phyloP scores from a whole-genome alignment of 805 yeast genomes.

The Saturnispora mendoncae region DNA sequence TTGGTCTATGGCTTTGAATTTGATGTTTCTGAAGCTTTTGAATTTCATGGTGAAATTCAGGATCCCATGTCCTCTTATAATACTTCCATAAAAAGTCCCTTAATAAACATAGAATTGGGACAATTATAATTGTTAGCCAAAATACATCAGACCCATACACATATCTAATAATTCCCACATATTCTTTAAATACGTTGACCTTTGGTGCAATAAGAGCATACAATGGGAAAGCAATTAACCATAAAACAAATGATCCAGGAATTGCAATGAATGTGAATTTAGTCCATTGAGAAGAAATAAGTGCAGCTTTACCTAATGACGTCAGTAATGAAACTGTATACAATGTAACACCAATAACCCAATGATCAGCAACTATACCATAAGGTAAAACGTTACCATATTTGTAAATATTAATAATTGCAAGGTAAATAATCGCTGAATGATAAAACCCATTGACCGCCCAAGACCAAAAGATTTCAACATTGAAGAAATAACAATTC shows the following conservation, averaged over 20 bases:
- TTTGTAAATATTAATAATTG: conserved; percentile 58
- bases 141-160: conserved; percentile 70
- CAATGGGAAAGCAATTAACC: conserved; percentile 82
- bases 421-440: conserved; percentile 73
- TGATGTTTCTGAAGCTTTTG: conserved; percentile 96
- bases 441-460: conserved; percentile 91
- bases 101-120: conserved; percentile 68
- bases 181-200: conserved; percentile 74
- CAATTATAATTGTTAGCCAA: conserved; percentile 74
- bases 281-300: conserved; percentile 90
- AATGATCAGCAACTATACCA: conserved; percentile 75
- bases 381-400: conserved; percentile 55
- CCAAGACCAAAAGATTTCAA: conserved; percentile 95
- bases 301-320: conserved; percentile 90
- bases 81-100: conserved; percentile 94
- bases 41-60: conserved; percentile 88
- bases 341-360: conserved; percentile 92
- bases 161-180: conserved; percentile 66
- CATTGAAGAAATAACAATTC: conserved; percentile 79
- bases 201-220: conserved; percentile 82
- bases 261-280: conserved; percentile 85
- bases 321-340: conserved; percentile 83
- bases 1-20: conserved; percentile 89
- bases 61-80: conserved; percentile 82
- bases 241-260: conserved; percentile 82